Evolutionary conservation across 1,284 basidiomycete species (phyloP), one percentile per base, ranked within the genome.

Genomic region (Marasmius oreades): DNA sequence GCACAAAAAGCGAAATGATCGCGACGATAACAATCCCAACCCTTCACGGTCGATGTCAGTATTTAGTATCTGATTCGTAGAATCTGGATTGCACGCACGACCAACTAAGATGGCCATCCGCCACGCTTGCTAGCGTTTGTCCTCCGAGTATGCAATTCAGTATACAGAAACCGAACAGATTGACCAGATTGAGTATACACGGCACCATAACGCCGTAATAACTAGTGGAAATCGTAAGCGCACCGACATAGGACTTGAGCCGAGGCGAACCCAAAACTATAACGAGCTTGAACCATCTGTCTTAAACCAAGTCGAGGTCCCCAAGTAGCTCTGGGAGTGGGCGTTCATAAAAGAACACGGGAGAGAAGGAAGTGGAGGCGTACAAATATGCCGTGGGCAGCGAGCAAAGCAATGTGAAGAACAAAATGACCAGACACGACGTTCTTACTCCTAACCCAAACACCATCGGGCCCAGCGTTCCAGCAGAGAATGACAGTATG

Each of bases 11-110:
- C 2, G 91, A 88, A 46, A 96, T 78, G 31, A 90, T 62, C 0
- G 84, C 80, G 24, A 96, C 88, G 48, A 98, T 85, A 24, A 95
- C 89, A 56, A 98, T 98, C 0, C 95, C 95, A 14, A 96, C 89
- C 51, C 88, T 90, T 57, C n/a, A 5, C 26, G 5, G 36, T 23
- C 28, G 8, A n/a, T 31, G 36, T 20, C 2, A 48, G 7, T 33
- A 52, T 54, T 39, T 7, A n/a, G n/a, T n/a, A n/a, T 31, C 14
- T 46, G 57, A 16, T 58, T 52, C 60, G 12, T 36, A 12, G 22
- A 45, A 24, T 10, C n/a, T 5, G 18, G 11, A 18, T 44, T n/a
- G 24, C 67, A 55, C 76, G 55, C 64, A 89, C 88, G 76, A 82
- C 86, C 87, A 90, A 59, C 78, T 84, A 33, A 90, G 72, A 60